Evolutionary conservation across 306 rosid species (phyloP).

Genomic region (Rosa lucieae): DNA sequence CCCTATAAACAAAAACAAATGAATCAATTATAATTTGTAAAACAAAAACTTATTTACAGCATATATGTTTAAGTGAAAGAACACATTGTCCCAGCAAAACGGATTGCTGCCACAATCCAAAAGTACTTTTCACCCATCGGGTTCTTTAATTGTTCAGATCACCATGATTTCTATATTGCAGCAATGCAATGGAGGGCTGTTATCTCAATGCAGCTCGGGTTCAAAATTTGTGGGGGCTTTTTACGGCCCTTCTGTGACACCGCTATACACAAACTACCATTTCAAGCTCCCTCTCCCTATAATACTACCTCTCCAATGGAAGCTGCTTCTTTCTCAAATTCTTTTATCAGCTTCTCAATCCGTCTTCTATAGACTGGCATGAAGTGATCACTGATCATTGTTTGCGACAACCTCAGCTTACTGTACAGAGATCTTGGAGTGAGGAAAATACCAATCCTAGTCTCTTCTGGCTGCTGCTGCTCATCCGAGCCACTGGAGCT

Average conservation of each 20-base stretch:
- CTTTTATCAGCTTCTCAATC: conserved; percentile 72
- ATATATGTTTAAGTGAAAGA: neutral
- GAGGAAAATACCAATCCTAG: conserved; percentile 68
- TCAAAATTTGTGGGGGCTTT: neutral
- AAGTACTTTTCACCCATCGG: neutral
- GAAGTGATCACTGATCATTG: conserved; percentile 94
- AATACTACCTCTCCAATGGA: conserved; percentile 29
- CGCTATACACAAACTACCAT: conserved; percentile 17
- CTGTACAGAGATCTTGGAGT: conserved; percentile 81
- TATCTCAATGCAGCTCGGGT: neutral
- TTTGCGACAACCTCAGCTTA: conserved; percentile 81
- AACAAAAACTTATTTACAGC: conserved; percentile 6
- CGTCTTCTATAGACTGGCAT: conserved; percentile 90
- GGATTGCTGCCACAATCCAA: neutral
- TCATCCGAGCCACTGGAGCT: conserved; percentile 41
- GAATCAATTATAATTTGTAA: neutral
- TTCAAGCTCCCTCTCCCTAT: conserved; percentile 26
- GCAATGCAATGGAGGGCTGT: neutral
- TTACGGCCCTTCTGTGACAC: neutral
- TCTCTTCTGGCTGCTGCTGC: conserved; percentile 43
- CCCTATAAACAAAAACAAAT: neutral
- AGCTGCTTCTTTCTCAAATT: conserved; percentile 58
- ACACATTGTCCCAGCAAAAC: neutral
- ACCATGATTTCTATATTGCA: neutral
- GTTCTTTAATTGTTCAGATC: neutral